Evolutionary conservation across 202 grass and related monocot species (phyloP), one percentile per base, ranked within the genome.

Genomic region (Brachypodium distachyon): DNA sequence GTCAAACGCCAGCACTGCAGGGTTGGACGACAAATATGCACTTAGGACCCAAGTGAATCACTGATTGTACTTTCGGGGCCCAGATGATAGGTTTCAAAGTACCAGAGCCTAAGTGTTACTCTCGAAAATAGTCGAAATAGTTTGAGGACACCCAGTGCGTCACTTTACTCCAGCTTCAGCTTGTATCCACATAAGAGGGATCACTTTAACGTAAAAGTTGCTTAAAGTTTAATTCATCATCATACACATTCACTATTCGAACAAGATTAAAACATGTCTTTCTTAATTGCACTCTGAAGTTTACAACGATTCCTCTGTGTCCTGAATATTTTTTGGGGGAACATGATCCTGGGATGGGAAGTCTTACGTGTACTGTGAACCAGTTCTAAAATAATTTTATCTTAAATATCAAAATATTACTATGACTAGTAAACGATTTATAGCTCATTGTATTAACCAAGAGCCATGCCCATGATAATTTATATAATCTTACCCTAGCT

Each of bases 201-300:
- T 78, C 13, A 9, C 63, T 57, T 72, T 33, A 25, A 12, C 2
- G 0, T 14, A 22, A 19, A 58, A 56, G 16, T 7, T 50, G 18
- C 64, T 61, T 34, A 51, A 77, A 60, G 27, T 43, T 43, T 61
- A 17, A 27, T 48, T n/a, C 34, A 9, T 57, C 32, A 43, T 52
- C 52, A 63, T 76, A 55, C 61, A 81, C 33, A 50, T 75, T 59
- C 38, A 82, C 34, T 70, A 69, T 61, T 53, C 37, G 13, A 53
- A 16, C 2, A 17, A 40, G 34, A 61, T 66, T 47, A 10, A 17
- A 69, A 81, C 34, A 76, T 53, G n/a, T 53, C 61, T 27, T 43
- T 6, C 26, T 43, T 76, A 64, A 49, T 25, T 39, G 31, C 12
- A 73, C 17, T 78, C 7, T 16, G 7, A 12, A 42, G 27, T 7